Evolutionary conservation across 768 basidiomycete species (phyloP).

Genomic region (Hebeloma cylindrosporum): DNA sequence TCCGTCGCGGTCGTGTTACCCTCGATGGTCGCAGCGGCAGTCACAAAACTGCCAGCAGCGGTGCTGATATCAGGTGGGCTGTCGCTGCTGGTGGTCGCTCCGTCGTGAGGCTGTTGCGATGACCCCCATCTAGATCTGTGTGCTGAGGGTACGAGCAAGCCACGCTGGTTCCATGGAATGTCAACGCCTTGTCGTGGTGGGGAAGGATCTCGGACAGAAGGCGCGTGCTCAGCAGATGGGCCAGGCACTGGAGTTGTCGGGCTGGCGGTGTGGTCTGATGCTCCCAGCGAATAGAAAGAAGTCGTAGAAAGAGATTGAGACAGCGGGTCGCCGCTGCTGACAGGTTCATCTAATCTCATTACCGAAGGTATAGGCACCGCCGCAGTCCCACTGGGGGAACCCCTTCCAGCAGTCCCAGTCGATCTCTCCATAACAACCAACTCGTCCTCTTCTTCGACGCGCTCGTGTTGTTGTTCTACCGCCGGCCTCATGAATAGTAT

Average conservation of each 20-base stretch:
- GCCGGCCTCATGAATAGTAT: conserved; percentile 41
- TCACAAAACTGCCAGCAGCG: conserved; percentile 67
- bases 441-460: conserved; percentile 21
- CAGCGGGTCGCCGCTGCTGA: conserved; percentile 10
- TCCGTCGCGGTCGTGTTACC: conserved; percentile 57
- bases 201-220: conserved; percentile 8
- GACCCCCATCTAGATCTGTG: conserved; percentile 16
- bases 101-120: conserved; percentile 10
- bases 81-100: conserved; percentile 24
- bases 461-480: conserved; percentile 22
- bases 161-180: conserved; percentile 24
- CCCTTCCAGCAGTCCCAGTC: background rate
- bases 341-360: background rate
- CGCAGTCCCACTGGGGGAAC: conserved; percentile 4
- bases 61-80: conserved; percentile 67
- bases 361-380: conserved; percentile 1
- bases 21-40: conserved; percentile 58
- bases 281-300: conserved; percentile 20
- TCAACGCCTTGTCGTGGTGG: conserved; percentile 22
- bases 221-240: background rate
- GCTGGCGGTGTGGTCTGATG: conserved; percentile 23
- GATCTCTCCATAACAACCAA: conserved; percentile 10
- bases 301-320: conserved; percentile 16
- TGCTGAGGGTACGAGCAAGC: conserved; percentile 23
- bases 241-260: conserved; percentile 2